These are phyloP conservation scores for Epithemia pelagica DNA, from an alignment of 108 stramenopile species.

Conservation along the genomic window DNA sequence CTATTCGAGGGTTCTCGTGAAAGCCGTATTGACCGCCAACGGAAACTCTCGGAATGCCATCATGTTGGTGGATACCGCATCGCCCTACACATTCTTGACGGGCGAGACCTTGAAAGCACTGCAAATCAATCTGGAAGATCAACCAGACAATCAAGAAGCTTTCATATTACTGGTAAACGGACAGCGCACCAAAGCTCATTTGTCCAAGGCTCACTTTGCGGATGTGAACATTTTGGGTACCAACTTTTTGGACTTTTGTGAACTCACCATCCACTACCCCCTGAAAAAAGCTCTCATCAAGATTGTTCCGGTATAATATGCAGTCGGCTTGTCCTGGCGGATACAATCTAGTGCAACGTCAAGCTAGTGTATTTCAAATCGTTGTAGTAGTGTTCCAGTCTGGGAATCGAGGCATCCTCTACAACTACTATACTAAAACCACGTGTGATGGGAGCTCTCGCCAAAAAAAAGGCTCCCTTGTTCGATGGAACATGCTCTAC, in stretches of 20 bases:
- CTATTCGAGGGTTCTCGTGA: background rate
- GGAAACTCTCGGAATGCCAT: background rate
- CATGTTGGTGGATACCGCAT: background rate
- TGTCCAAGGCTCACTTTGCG: constrained; percentile 7
- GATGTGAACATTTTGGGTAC: constrained; percentile 11
- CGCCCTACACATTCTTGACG: constrained; percentile 5
- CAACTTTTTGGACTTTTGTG: constrained; percentile 11
- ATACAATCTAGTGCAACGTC: constrained; percentile 6
- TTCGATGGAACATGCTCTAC: too few species aligned
- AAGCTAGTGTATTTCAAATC: too few species aligned
- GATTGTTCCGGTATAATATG: constrained; percentile 8
- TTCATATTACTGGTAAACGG: constrained; percentile 11
- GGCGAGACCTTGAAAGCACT: constrained; percentile 9
- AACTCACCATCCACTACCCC: constrained; percentile 7
- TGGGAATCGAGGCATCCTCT: too few species aligned
- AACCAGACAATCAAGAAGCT: constrained; percentile 8
- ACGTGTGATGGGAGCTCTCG: too few species aligned
- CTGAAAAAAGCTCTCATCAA: constrained; percentile 6
- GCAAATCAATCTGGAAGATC: constrained; percentile 10
- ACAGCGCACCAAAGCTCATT: constrained; percentile 10
- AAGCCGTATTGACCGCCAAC: background rate
- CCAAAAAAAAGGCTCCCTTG: too few species aligned
- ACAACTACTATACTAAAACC: too few species aligned
- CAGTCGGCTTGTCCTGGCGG: constrained; percentile 4
- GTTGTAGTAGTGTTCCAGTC: too few species aligned